phyloP scores from a whole-genome alignment of 441 rosid species.

The Eutrema salsugineum region DNA sequence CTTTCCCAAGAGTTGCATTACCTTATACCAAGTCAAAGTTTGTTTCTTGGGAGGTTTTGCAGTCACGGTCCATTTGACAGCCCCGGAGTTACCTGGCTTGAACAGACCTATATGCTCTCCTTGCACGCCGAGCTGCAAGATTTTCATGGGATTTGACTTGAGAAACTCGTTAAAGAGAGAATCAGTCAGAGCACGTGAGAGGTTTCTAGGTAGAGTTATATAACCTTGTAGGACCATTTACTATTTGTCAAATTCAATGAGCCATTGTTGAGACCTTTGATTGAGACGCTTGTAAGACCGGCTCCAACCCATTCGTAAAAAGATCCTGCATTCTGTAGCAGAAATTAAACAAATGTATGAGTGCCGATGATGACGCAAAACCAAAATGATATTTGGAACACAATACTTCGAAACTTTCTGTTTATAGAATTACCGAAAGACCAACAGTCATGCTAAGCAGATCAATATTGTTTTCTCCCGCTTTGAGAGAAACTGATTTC shows the following conservation, averaged over 20 bases:
- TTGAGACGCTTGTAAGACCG: slow-evolving; percentile 76
- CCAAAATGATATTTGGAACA: slow-evolving; percentile 1
- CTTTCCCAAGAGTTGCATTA: slow-evolving; percentile 26
- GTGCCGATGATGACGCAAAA: background rate
- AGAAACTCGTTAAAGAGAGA: background rate
- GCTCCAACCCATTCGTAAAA: slow-evolving; percentile 82
- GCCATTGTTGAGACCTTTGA: slow-evolving; percentile 69
- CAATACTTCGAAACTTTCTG: background rate
- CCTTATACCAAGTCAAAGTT: slow-evolving; percentile 97
- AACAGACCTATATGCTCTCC: slow-evolving; percentile 76
- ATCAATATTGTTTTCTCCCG: slow-evolving; percentile 77
- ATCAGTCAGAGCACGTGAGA: background rate
- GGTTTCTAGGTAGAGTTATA: background rate
- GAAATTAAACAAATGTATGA: background rate
- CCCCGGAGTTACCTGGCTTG: slow-evolving; percentile 44
- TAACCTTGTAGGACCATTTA: slow-evolving; percentile 89
- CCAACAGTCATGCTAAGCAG: slow-evolving; percentile 91
- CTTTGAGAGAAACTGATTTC: slow-evolving; percentile 60
- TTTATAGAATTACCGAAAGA: slow-evolving; percentile 54
- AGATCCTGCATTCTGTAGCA: slow-evolving; percentile 79
- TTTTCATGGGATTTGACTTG: slow-evolving; percentile 1
- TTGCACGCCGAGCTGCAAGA: slow-evolving; percentile 67
- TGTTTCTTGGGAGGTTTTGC: slow-evolving; percentile 66
- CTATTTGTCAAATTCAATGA: slow-evolving; percentile 58
- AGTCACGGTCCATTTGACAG: slow-evolving; percentile 62